These are phyloP conservation scores for Avena insularis DNA, from an alignment of 176 grass and related monocot species.

Conservation along the genomic window DNA sequence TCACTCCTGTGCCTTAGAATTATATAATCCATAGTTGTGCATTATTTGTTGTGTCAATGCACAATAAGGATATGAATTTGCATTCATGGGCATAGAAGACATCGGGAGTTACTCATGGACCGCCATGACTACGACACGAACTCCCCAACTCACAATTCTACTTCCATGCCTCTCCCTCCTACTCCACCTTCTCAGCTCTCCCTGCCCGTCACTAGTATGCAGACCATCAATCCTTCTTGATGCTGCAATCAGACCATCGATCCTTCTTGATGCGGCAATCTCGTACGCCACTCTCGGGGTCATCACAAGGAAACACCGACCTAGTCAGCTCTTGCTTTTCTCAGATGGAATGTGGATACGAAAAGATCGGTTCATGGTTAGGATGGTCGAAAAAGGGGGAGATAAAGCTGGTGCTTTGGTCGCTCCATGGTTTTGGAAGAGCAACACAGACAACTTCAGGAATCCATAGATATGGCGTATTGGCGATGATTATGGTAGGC, in stretches of 20 bases:
- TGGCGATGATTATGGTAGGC: neutral
- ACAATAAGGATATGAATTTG: neutral
- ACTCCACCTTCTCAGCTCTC: neutral
- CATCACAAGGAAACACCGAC: neutral
- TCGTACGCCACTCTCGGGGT: neutral
- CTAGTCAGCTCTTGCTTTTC: neutral
- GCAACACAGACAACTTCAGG: too few relatives aligned
- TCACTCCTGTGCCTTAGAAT: neutral
- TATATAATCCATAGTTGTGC: neutral
- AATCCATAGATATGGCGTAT: too few relatives aligned
- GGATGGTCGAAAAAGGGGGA: neutral
- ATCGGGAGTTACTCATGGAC: neutral
- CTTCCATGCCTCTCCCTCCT: neutral
- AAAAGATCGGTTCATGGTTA: neutral
- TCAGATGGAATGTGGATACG: neutral
- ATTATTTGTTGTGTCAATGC: neutral
- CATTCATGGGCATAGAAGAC: neutral
- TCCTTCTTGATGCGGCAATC: neutral
- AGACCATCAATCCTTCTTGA: neutral
- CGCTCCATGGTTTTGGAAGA: neutral
- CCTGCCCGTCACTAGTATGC: neutral
- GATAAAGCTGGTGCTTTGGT: neutral
- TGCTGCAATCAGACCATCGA: neutral
- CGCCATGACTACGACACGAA: neutral
- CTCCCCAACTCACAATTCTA: neutral